These are phyloP conservation scores for Mortierella sp. DNA, from an alignment of 371 early-diverging fungal species.

Conservation along the genomic window DNA sequence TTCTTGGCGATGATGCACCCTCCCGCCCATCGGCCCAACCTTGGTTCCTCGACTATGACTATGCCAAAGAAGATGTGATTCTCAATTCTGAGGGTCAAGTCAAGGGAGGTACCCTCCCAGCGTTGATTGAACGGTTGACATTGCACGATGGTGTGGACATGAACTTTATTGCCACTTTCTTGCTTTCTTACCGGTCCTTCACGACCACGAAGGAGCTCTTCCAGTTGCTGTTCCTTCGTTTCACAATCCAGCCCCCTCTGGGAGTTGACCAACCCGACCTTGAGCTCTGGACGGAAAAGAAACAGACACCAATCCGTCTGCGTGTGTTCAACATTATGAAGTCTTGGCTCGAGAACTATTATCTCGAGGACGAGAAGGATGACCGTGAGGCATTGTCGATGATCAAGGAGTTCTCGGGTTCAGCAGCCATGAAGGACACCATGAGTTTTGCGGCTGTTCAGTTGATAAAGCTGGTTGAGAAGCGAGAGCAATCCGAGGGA, in stretches of 20 bases:
- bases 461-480: conserved; percentile 74
- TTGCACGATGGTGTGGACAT: conserved; percentile 85
- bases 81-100: conserved; percentile 89
- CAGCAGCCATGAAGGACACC: conserved; percentile 73
- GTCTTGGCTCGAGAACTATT: conserved; percentile 90
- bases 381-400: conserved; percentile 75
- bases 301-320: conserved; percentile 87
- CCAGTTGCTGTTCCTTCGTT: conserved; percentile 60
- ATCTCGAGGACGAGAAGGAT: conserved; percentile 75
- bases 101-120: conserved; percentile 89
- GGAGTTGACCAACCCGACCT: conserved; percentile 75
- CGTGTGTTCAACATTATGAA: conserved; percentile 92
- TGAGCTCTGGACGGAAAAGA: conserved; percentile 88
- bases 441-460: conserved; percentile 78
- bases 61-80: conserved; percentile 74
- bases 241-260: conserved; percentile 75
- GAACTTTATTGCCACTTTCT: conserved; percentile 83
- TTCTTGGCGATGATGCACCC: conserved; percentile 24
- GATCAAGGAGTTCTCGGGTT: conserved; percentile 80
- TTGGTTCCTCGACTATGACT: conserved; percentile 83
- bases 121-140: conserved; percentile 90
- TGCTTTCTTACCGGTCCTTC: conserved; percentile 87
- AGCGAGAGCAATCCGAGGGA: conserved; percentile 69
- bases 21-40: conserved; percentile 41
- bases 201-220: conserved; percentile 30